Base-by-base conservation (phyloP, 1,284 basidiomycete species). In the Schizopora paradoxa region DNA sequence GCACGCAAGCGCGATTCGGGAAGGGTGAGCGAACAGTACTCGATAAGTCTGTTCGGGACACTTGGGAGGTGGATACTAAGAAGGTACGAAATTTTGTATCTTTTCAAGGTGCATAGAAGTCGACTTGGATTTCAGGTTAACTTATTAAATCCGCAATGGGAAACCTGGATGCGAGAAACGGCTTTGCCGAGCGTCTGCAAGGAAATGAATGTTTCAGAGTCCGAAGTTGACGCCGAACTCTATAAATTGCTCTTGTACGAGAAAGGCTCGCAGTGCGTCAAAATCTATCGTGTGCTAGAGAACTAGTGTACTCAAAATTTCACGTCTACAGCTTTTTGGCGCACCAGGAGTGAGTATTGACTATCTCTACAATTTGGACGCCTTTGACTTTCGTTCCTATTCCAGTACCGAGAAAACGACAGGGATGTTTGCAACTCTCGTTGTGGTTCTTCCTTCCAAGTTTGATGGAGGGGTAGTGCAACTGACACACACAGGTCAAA, bases 221-320 rank as follows among this genome's bases (percentile, higher is more conserved):
- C 54, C 29, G 39, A 55, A 1, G 62, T 64, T 4, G 59, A 56
- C 8, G 64, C 59, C 45, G 65, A 73, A 43, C 51, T 71, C 6
- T 67, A 72, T 53, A 73, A 72, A 48, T 55, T 74, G 2, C 54
- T 73, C 1, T 52, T 74, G 1, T 71, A 72, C 39, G 66, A 72
- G 51, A 59, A 58, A 2, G 70, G 71, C 6, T 70, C 68, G 8
- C 67, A 68, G 70, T 73, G 43, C 45, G 70, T 64, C 18, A 43
- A 27, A 29, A 31, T 8, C 14, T 10, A 23, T 21, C 19, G 25
- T 11, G 8, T 31, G 14, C 28, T 14, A 31, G 10, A 14, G 6
- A n/a, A n/a, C 42, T 27, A 10, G 8, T 31, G 8, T 10, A 14
- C 28, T 31, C 10, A 31, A 8, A 8, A 8, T 31, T 31, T 8